Conservation (phyloP, 768 basidiomycete species). For the Lactarius trivialis region DNA sequence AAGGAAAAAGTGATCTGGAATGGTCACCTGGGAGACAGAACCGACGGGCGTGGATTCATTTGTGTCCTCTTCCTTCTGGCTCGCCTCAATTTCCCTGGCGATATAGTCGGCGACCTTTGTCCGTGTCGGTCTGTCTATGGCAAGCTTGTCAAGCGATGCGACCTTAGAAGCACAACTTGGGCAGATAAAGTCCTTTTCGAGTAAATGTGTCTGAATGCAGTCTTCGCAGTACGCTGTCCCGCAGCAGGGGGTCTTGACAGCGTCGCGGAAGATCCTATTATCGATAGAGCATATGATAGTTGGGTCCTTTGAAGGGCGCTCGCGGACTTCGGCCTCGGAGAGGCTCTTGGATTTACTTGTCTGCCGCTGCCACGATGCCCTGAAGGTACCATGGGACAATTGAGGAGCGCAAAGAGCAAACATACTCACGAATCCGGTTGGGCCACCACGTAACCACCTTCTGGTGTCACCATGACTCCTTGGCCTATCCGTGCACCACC, state of each 20-base stretch:
- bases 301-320: slow-evolving; percentile 71
- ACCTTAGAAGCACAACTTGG: slow-evolving; percentile 87
- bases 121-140: slow-evolving; percentile 72
- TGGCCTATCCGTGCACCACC: slow-evolving; percentile 61
- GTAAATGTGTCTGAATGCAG: slow-evolving; percentile 88
- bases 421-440: slow-evolving; percentile 86
- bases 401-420: neutral
- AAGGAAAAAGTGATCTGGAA: neutral
- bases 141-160: slow-evolving; percentile 80
- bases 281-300: slow-evolving; percentile 85
- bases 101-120: slow-evolving; percentile 78
- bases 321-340: slow-evolving; percentile 84
- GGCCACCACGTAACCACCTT: slow-evolving; percentile 96
- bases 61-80: slow-evolving; percentile 50
- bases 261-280: slow-evolving; percentile 88
- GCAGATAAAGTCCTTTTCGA: slow-evolving; percentile 93
- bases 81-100: slow-evolving; percentile 72
- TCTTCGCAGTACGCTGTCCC: slow-evolving; percentile 90
- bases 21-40: slow-evolving; percentile 10
- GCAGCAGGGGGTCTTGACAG: slow-evolving; percentile 95
- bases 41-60: slow-evolving; percentile 12
- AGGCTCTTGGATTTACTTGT: slow-evolving; percentile 71
- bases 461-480: slow-evolving; percentile 97
- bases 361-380: slow-evolving; percentile 94
- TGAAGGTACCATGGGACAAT: slow-evolving; percentile 29